A percentile compares a stretch with the other conserved stretches of the same genome.
phyloP scores from a whole-genome alignment of 768 basidiomycete genomes.

The Sarcomyxa edulis region DNA sequence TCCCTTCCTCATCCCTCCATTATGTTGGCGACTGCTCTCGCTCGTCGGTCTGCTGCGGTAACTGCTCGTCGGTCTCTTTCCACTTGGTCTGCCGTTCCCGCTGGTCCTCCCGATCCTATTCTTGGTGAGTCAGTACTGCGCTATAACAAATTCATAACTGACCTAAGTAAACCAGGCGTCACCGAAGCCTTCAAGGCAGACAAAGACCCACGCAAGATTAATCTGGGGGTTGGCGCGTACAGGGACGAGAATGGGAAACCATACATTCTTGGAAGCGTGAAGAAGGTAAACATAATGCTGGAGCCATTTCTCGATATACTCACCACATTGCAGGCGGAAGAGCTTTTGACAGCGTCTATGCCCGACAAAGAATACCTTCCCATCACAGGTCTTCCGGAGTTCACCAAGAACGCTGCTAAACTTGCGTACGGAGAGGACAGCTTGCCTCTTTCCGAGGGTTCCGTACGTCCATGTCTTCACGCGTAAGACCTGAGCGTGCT shows the following conservation, averaged over 20 bases:
- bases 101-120: constrained; percentile 91
- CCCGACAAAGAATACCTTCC: constrained; percentile 95
- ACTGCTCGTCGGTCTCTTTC: constrained; percentile 48
- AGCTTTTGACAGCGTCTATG: constrained; percentile 54
- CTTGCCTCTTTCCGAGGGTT: constrained; percentile 59
- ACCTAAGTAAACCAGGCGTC: constrained; percentile 48
- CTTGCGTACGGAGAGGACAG: constrained; percentile 89
- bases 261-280: constrained; percentile 84
- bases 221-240: constrained; percentile 96
- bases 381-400: constrained; percentile 85
- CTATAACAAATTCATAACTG: constrained; percentile 5
- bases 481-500: constrained; percentile 7
- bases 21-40: constrained; percentile 45
- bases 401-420: constrained; percentile 82
- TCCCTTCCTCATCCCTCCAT: constrained; percentile 17
- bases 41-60: constrained; percentile 44
- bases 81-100: constrained; percentile 76
- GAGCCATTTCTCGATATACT: constrained; percentile 5
- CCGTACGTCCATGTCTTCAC: constrained; percentile 48
- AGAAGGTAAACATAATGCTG: constrained; percentile 50
- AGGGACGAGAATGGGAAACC: constrained; percentile 94
- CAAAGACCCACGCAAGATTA: constrained; percentile 88
- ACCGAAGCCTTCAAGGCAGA: constrained; percentile 97
- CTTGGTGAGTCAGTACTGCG: constrained; percentile 50
- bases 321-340: constrained; percentile 57